Percentiles rank a stretch among this genome's conserved stretches.
phyloP scores from a whole-genome alignment of 1,284 basidiomycete species.

The Apiotrichum siamense region DNA sequence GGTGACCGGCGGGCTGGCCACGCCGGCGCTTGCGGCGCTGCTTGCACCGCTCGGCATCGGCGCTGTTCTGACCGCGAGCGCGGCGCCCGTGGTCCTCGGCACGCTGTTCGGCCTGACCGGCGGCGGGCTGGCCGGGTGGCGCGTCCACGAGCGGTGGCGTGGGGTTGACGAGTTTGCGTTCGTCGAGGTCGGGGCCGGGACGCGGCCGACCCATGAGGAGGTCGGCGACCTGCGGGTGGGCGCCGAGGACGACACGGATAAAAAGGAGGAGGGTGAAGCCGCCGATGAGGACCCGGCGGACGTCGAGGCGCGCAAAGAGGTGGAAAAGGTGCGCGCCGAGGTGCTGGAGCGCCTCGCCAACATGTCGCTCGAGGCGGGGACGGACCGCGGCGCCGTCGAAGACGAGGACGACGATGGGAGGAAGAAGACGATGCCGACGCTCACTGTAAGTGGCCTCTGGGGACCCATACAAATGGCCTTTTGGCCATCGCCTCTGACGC shows the following conservation, averaged over 20 bases:
- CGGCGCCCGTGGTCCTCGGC: constrained; percentile 51
- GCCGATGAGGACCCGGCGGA: not conserved
- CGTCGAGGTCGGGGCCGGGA: constrained; percentile 46
- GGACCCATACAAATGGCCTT: too few species aligned
- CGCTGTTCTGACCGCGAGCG: constrained; percentile 45
- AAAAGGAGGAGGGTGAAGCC: constrained; percentile 4
- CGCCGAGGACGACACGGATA: not conserved
- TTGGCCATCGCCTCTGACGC: not conserved
- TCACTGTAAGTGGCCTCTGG: constrained; percentile 42
- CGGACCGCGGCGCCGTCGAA: not conserved
- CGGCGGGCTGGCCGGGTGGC: constrained; percentile 50
- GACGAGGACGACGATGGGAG: constrained; percentile 9
- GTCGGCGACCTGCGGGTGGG: constrained; percentile 30
- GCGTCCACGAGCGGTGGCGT: constrained; percentile 51
- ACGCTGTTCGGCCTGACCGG: constrained; percentile 53
- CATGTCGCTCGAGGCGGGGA: constrained; percentile 6
- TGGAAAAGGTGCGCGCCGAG: constrained; percentile 5
- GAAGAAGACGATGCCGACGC: constrained; percentile 33
- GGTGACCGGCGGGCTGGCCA: constrained; percentile 53
- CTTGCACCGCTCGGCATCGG: constrained; percentile 49
- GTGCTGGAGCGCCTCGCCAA: constrained; percentile 4
- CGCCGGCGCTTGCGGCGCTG: constrained; percentile 51
- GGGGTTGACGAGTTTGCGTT: constrained; percentile 53
- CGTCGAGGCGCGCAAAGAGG: constrained; percentile 7
- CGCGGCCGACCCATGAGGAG: constrained; percentile 38